phyloP scores from a whole-genome alignment of 768 basidiomycete species.

The Boletus pseudopeckii region DNA sequence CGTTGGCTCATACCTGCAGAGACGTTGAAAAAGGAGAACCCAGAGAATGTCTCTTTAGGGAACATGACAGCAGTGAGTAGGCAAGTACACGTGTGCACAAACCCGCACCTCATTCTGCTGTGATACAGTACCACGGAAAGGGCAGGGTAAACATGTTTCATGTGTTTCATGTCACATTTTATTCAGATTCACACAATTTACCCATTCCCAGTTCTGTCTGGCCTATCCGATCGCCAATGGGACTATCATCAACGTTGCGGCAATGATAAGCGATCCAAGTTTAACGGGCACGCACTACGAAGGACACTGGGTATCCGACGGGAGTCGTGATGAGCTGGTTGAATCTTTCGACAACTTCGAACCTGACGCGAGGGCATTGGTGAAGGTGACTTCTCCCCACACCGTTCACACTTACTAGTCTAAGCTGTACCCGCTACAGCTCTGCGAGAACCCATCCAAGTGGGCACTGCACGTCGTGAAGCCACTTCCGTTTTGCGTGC shows the following conservation, averaged over 20 bases:
- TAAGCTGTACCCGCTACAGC: constrained; percentile 18
- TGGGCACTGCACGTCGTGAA: constrained; percentile 47
- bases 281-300: constrained; percentile 31
- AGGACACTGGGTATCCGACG: constrained; percentile 31
- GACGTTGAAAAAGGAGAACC: constrained; percentile 24
- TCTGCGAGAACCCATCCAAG: constrained; percentile 34
- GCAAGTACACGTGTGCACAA: not conserved
- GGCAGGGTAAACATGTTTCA: constrained; percentile 1
- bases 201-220: constrained; percentile 33
- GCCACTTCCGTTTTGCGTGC: constrained; percentile 38
- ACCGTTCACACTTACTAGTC: not conserved
- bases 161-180: not conserved
- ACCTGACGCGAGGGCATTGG: constrained; percentile 29
- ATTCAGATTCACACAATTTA: not conserved
- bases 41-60: constrained; percentile 19
- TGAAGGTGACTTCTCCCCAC: constrained; percentile 21
- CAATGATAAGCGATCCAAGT: constrained; percentile 27
- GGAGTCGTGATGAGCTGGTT: constrained; percentile 31
- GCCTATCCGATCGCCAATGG: constrained; percentile 39
- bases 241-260: constrained; percentile 36
- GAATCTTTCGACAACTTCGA: constrained; percentile 35
- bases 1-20: constrained; percentile 9
- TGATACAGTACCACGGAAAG: constrained; percentile 12
- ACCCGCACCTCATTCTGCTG: constrained; percentile 6
- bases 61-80: constrained; percentile 19